Evolutionary conservation across 352 stramenopile species (phyloP).

Genomic region (Pythium chondricola): DNA sequence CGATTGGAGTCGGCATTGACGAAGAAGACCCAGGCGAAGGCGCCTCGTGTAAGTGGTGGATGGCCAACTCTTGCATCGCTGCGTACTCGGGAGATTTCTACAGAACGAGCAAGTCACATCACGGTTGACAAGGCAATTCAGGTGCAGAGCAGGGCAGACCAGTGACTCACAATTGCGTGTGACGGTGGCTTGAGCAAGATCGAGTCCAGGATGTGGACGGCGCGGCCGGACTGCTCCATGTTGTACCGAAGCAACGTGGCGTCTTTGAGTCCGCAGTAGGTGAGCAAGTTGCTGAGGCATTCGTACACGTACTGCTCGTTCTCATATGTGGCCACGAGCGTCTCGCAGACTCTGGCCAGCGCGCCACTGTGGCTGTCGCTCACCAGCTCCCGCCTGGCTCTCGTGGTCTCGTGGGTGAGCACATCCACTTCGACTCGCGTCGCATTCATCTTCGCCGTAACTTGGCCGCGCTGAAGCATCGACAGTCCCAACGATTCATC

Average conservation of each 20-base stretch:
- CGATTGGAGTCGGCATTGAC: too few relatives aligned
- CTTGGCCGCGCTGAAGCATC: background rate
- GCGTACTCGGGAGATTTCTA: constrained; percentile 17
- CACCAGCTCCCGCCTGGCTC: constrained; percentile 48
- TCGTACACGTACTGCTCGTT: constrained; percentile 74
- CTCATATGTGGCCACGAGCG: constrained; percentile 54
- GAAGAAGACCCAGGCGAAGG: too few relatives aligned
- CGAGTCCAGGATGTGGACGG: constrained; percentile 56
- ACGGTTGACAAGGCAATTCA: too few relatives aligned
- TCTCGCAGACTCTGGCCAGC: constrained; percentile 51
- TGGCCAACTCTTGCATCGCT: constrained; percentile 16
- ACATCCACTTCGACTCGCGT: constrained; percentile 57
- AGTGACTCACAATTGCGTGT: constrained; percentile 36
- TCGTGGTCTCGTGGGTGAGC: constrained; percentile 35
- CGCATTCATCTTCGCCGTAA: constrained; percentile 10
- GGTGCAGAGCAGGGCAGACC: too few relatives aligned
- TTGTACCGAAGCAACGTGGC: constrained; percentile 42
- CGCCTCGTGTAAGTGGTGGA: too few relatives aligned
- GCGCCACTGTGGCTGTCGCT: constrained; percentile 28
- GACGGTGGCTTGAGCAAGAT: constrained; percentile 38
- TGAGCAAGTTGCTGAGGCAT: constrained; percentile 56
- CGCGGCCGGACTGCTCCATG: constrained; percentile 42
- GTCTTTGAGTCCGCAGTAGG: constrained; percentile 38
- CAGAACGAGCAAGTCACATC: background rate
- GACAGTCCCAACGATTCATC: background rate